A percentile compares a stretch with the other conserved stretches of the same genome.
Evolutionary conservation across 2,329 filamentous ascomycete genomes (phyloP).

Genomic region (Amesomyces nigricolor): DNA sequence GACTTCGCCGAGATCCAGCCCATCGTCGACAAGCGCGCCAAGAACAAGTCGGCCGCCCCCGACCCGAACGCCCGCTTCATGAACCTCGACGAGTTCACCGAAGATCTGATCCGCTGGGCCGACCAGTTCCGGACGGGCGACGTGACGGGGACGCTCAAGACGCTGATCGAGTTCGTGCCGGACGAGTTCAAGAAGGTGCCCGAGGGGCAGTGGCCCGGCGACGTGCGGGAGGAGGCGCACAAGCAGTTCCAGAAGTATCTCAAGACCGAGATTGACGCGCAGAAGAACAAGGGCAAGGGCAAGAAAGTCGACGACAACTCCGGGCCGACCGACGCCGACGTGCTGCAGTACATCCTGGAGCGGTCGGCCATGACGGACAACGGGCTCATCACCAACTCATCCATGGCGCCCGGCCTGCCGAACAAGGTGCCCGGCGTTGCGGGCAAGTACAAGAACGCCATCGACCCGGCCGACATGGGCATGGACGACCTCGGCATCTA

Average conservation of each 20-base stretch:
- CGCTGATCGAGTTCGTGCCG: conserved; percentile 34
- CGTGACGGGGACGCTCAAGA: conserved; percentile 33
- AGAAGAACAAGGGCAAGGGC: conserved; percentile 25
- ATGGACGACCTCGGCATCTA: conserved; percentile 47
- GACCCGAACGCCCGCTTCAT: conserved; percentile 56
- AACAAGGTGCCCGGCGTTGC: conserved; percentile 47
- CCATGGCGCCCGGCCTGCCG: conserved; percentile 46
- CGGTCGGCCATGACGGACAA: conserved; percentile 33
- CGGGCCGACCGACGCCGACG: conserved; percentile 28
- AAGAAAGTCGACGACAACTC: conserved; percentile 26
- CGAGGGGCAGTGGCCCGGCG: conserved; percentile 27
- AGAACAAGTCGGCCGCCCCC: conserved; percentile 41
- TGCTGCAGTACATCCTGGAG: conserved; percentile 33
- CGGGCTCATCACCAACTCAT: conserved; percentile 36
- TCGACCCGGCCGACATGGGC: conserved; percentile 46
- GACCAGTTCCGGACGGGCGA: conserved; percentile 24
- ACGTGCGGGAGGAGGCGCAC: conserved; percentile 25
- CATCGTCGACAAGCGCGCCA: conserved; percentile 65
- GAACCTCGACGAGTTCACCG: conserved; percentile 53
- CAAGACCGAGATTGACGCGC: conserved; percentile 20
- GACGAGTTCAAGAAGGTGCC: conserved; percentile 24
- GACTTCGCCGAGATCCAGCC: conserved; percentile 75
- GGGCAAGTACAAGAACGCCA: conserved; percentile 44
- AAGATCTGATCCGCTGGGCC: conserved; percentile 51
- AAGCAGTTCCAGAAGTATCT: conserved; percentile 26